phyloP scores from a whole-genome alignment of 2,329 filamentous ascomycete genomes.

The Tetracladium maxilliforme region DNA sequence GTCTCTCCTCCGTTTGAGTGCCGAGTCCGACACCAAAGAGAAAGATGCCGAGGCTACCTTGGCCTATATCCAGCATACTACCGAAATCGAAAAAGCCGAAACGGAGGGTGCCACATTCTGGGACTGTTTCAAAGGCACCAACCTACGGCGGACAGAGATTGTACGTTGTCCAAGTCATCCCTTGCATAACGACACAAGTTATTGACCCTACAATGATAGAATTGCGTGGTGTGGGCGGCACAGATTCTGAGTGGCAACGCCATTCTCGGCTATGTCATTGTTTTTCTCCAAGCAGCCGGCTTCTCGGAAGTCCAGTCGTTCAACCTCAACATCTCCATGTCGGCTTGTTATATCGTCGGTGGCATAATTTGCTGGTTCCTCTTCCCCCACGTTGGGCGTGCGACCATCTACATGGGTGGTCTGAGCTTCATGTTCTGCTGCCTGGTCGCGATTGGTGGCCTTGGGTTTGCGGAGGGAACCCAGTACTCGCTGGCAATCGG shows the following conservation, averaged over 20 bases:
- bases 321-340: slow-evolving; percentile 22
- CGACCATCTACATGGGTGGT: slow-evolving; percentile 23
- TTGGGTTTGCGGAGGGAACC: slow-evolving; percentile 11
- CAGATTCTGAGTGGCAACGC: slow-evolving; percentile 22
- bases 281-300: slow-evolving; percentile 22
- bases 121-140: slow-evolving; percentile 11
- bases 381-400: slow-evolving; percentile 21
- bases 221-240: slow-evolving; percentile 22
- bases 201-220: slow-evolving; percentile 6
- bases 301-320: slow-evolving; percentile 19
- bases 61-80: slow-evolving; percentile 10
- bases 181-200: slow-evolving; percentile 1
- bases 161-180: slow-evolving; percentile 2
- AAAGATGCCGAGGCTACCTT: slow-evolving; percentile 12
- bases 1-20: slow-evolving; percentile 10
- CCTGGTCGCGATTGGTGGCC: slow-evolving; percentile 17
- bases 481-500: slow-evolving; percentile 16
- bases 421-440: slow-evolving; percentile 21
- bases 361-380: slow-evolving; percentile 23
- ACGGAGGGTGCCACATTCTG: slow-evolving; percentile 8
- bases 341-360: slow-evolving; percentile 22
- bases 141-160: slow-evolving; percentile 11
- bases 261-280: slow-evolving; percentile 19
- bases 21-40: slow-evolving; percentile 9
- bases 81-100: slow-evolving; percentile 9